Evolutionary conservation across 1,284 basidiomycete species (phyloP), one percentile per base, ranked within the genome.

Genomic region (Stygiomarasmius scandens): DNA sequence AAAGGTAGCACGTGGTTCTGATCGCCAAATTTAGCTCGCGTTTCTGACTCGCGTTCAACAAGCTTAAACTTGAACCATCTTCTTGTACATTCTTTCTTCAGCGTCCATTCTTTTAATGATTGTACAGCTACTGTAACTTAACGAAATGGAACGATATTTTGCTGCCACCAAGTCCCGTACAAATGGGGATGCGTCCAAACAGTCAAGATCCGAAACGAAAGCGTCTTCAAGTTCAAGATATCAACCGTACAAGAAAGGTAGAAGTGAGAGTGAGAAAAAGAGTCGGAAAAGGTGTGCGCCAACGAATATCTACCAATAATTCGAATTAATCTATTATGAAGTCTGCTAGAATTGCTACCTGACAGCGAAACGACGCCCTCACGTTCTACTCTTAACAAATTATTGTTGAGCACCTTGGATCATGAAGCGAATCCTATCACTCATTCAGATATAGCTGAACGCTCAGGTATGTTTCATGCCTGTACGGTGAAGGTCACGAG

Each of bases 391-490:
- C 64, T 87, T 47, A 88, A 81, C 11, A 83, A 77, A 56, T 77
- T 81, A 58, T 67, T 90, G 16, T 67, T 91, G 52, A 77, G 70
- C 36, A 88, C 83, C 0, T 74, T 91, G 53, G 67, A 75, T 14
- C 79, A 87, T 56, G 71, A 79, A 58, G 78, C 79, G 3, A 91
- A 91, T 65, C 89, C 89, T 2, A 88, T 91, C 52, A 89, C 87
- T 1, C 84, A 89, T 63, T 88, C 86, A 0, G 82, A 88, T 64
- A 81, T 85, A 51, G 75, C 73, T 53, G 71, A 81, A 36, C 81
- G 86, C 57, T 77, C 86, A 67, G 86, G 88, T 85, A 55, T 45
- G 72, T 60, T 49, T 54, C 8, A 27, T 19, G 24, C 11, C 48
- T 50, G 36, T 41, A 23, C 27, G 48, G n/a, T 23, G 27, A 48